These are phyloP conservation scores for Solanum arcanum DNA, from an alignment of 257 asterid species.

Conservation along the genomic window DNA sequence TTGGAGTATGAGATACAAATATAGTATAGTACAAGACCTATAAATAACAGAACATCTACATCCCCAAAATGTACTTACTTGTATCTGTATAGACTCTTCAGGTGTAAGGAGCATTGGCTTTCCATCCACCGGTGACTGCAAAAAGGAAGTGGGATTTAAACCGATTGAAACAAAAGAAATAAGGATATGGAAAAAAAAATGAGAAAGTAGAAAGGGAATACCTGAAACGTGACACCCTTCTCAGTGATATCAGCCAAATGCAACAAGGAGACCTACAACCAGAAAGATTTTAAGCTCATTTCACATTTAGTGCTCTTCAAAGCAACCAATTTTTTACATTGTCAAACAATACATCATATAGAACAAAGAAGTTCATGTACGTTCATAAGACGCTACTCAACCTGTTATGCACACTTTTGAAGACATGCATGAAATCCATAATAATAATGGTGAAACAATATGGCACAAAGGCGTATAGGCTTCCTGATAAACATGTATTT, in stretches of 20 bases:
- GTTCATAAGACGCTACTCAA: neutral
- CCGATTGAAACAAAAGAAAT: neutral
- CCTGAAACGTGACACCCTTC: constrained; percentile 96
- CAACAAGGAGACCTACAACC: constrained; percentile 77
- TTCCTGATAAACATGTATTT: neutral
- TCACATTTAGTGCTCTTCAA: neutral
- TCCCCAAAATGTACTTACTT: constrained; percentile 31
- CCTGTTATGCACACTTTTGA: neutral
- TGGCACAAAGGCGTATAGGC: neutral
- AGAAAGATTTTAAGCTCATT: constrained; percentile 9
- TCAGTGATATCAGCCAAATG: constrained; percentile 98
- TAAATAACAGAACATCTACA: neutral
- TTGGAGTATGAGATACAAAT: neutral
- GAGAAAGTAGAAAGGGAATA: constrained; percentile 6
- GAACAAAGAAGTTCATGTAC: neutral
- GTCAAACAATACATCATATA: neutral
- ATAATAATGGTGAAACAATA: neutral
- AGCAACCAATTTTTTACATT: neutral
- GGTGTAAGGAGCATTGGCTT: constrained; percentile 97
- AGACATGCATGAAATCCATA: neutral
- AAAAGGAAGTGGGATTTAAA: constrained; percentile 5
- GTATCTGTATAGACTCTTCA: constrained; percentile 94
- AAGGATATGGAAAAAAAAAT: neutral
- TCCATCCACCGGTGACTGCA: constrained; percentile 98
- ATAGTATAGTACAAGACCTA: neutral